A percentile compares a stretch with the other conserved stretches of the same genome.
phyloP scores from a whole-genome alignment of 805 yeast genomes.

The Lachancea nothofagi region DNA sequence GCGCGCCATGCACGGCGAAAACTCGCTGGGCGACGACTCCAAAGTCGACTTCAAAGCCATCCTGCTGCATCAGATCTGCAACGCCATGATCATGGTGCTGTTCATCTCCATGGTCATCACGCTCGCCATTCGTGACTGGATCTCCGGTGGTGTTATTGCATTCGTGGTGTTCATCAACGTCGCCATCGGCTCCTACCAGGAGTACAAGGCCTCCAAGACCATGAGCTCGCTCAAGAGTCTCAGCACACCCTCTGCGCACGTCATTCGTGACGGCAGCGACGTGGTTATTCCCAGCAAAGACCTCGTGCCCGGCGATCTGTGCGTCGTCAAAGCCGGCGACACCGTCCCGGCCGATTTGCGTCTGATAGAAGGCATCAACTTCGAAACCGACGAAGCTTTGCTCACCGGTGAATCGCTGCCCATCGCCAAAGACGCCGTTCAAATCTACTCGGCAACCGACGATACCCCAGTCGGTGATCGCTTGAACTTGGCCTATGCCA shows the following conservation, averaged over 20 bases:
- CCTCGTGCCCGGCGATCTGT: slow-evolving; percentile 93
- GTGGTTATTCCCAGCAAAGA: slow-evolving; percentile 72
- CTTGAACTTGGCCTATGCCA: slow-evolving; percentile 81
- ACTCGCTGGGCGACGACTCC: slow-evolving; percentile 76
- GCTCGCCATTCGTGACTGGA: slow-evolving; percentile 86
- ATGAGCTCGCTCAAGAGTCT: slow-evolving; percentile 85
- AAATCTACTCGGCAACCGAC: slow-evolving; percentile 30
- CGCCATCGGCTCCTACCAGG: slow-evolving; percentile 92
- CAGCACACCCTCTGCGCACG: slow-evolving; percentile 90
- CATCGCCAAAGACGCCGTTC: slow-evolving; percentile 55
- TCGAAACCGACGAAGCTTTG: slow-evolving; percentile 85
- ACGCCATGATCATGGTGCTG: slow-evolving; percentile 82
- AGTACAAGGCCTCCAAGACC: slow-evolving; percentile 90
- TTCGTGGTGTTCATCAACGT: slow-evolving; percentile 89
- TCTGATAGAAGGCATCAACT: slow-evolving; percentile 65
- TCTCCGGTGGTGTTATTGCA: slow-evolving; percentile 88
- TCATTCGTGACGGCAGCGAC: slow-evolving; percentile 71
- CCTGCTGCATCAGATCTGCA: slow-evolving; percentile 75
- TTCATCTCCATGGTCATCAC: slow-evolving; percentile 84
- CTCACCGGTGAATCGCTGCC: slow-evolving; percentile 94
- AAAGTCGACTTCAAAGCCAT: slow-evolving; percentile 67
- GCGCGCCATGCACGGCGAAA: slow-evolving; percentile 66
- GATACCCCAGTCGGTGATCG: slow-evolving; percentile 62
- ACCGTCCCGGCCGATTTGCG: slow-evolving; percentile 94
- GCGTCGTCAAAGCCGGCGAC: slow-evolving; percentile 86